Evolutionary conservation across 257 asterid species (phyloP), one percentile per base, ranked within the genome.

Genomic region (Forsythia viridissima): DNA sequence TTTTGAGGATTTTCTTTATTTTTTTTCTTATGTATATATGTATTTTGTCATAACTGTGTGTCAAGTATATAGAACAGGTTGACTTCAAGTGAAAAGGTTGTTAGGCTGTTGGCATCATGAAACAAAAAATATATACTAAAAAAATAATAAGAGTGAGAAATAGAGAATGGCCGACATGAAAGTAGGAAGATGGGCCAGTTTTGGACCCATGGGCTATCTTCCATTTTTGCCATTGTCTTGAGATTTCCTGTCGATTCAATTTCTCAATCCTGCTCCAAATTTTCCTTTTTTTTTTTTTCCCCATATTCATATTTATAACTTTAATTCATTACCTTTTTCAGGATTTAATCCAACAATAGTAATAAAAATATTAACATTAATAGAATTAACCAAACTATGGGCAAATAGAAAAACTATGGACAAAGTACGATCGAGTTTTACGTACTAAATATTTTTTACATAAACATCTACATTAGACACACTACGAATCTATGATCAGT

Each of bases 151-250:
- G 34, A 74, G 77, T 34, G 70, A 73, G 80, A 51, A 63, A 30
- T 76, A 75, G 71, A 43, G 70, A 68, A 43, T 46, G 68, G 84
- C 55, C 57, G 83, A 86, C 89, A 86, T 74, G 81, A 84, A 77
- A 85, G 88, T 67, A 71, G 61, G 85, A 83, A 76, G 72, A 30
- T 79, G 92, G 90, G 88, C 61, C 92, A 77, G 80, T 52, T 75
- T 74, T 79, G 86, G 89, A 88, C 90, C 87, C 67, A 73, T 88
- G 86, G 85, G 74, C 82, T 83, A 71, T 85, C 72, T 71, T 59
- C 77, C 82, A 77, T 83, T 78, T 84, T 75, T 40, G 55, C 88
- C 68, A 24, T 38, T 72, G 83, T 71, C 82, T 83, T 83, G 65
- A 37, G 78, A 81, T 79, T 83, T 77, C 30, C 36, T 71, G 84